Evolutionary conservation across 2,329 filamentous ascomycete genomes (phyloP), one percentile per base, ranked within the genome.

Genomic region (Trichoderma guizhouense): DNA sequence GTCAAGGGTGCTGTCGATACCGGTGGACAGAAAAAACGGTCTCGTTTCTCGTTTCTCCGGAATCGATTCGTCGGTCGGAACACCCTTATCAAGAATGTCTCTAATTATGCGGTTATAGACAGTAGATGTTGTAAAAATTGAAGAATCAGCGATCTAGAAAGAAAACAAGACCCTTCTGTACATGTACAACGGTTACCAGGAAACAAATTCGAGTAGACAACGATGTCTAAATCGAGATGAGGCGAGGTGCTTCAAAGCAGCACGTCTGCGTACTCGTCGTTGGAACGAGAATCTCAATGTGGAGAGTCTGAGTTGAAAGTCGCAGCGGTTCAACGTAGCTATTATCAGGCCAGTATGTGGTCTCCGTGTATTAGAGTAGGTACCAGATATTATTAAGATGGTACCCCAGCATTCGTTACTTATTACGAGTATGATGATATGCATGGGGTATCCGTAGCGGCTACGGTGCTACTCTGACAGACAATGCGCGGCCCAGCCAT

Each of bases 361-460:
- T 47, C 21, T 53, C 39, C 15, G 4, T 5, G 24, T n/a, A 15
- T 53, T 24, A 39, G 26, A 69, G 36, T 28, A 55, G 30, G 11
- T n/a, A 21, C 18, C 12, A 36, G 14, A 47, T 69, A 69, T 69
- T 69, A 69, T 61, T 69, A 62, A 69, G 34, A 62, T 53, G 43
- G 28, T 8, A 53, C 14, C n/a, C 28, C 2, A 15, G 36, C 43
- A 62, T 7, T 69, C n/a, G 15, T 21, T 53, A 21, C 55, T 30
- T 69, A 61, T 62, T 53, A 69, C 21, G 30, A 69, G 57, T 2
- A 53, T 36, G 7, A 34, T n/a, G 18, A 34, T 18, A 51, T 62
- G 60, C 30, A 43, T 51, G 57, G 66, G 55, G 67, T 62, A 51
- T 47, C 67, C 57, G 39, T 39, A 53, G 57, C 67, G 30, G 53